Conservation (phyloP, 305 asterid genomes). For the Rubia balearica region DNA sequence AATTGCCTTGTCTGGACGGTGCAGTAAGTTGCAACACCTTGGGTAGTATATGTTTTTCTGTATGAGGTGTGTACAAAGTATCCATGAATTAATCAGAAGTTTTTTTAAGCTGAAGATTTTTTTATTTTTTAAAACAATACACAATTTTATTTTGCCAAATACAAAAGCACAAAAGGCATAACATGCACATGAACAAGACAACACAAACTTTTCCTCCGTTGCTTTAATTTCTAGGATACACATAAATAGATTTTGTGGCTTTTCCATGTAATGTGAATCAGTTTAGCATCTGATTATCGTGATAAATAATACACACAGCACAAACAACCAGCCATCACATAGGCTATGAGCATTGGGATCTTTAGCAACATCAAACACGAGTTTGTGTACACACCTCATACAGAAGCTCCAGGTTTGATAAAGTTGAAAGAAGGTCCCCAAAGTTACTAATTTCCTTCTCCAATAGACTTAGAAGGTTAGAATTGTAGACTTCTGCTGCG, state of each 20-base stretch:
- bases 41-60: too few relatives aligned
- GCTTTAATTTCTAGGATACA: not conserved
- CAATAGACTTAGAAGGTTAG: conserved; percentile 64
- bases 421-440: conserved; percentile 59
- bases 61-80: not conserved
- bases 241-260: not conserved
- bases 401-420: conserved; percentile 79
- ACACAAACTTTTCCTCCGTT: not conserved
- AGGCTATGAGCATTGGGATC: not conserved
- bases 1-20: too few relatives aligned
- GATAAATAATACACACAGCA: not conserved
- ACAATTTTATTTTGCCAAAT: not conserved
- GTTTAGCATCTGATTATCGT: too few relatives aligned
- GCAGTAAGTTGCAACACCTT: too few relatives aligned
- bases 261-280: not conserved
- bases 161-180: not conserved
- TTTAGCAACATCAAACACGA: conserved; percentile 9
- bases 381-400: conserved; percentile 55
- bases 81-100: not conserved
- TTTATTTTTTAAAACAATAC: not conserved
- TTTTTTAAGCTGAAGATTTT: not conserved
- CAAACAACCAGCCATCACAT: not conserved
- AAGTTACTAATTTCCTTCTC: conserved; percentile 64
- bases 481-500: conserved; percentile 58
- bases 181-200: not conserved